Evolutionary conservation across 495 filamentous ascomycete species (phyloP).

Genomic region (Podospora comata): DNA sequence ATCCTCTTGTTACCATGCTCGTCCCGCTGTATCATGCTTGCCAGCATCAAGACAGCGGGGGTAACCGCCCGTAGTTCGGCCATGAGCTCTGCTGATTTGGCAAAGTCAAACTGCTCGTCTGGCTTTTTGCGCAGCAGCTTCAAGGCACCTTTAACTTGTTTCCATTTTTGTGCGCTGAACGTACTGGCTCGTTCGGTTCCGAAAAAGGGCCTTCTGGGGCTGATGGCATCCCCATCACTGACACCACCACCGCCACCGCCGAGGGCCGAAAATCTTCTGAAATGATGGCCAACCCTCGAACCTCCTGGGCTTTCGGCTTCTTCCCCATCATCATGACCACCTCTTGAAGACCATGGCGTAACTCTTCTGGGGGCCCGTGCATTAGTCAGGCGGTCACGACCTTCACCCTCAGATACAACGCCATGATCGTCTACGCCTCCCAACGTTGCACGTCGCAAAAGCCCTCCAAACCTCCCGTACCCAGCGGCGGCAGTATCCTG

Average conservation of each 20-base stretch:
- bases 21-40: slow-evolving; percentile 95
- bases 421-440: slow-evolving; percentile 65
- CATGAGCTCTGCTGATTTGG: slow-evolving; percentile 94
- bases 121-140: slow-evolving; percentile 80
- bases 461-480: slow-evolving; percentile 37
- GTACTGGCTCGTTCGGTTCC: slow-evolving; percentile 67
- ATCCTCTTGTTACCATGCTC: slow-evolving; percentile 94
- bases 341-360: slow-evolving; percentile 49
- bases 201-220: slow-evolving; percentile 50
- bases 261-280: slow-evolving; percentile 72
- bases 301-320: slow-evolving; percentile 48
- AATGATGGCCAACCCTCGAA: slow-evolving; percentile 65
- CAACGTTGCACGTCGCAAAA: slow-evolving; percentile 67
- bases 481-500: slow-evolving; percentile 33
- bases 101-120: slow-evolving; percentile 83
- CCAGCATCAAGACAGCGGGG: slow-evolving; percentile 87
- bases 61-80: slow-evolving; percentile 89
- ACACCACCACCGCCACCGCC: slow-evolving; percentile 54
- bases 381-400: slow-evolving; percentile 64
- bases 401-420: slow-evolving; percentile 85
- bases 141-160: slow-evolving; percentile 77
- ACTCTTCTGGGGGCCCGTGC: slow-evolving; percentile 54
- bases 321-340: slow-evolving; percentile 33
- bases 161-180: slow-evolving; percentile 81
- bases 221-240: slow-evolving; percentile 51